Conservation (phyloP, 2,329 filamentous ascomycete species). For the Zopfia rhizophila region DNA sequence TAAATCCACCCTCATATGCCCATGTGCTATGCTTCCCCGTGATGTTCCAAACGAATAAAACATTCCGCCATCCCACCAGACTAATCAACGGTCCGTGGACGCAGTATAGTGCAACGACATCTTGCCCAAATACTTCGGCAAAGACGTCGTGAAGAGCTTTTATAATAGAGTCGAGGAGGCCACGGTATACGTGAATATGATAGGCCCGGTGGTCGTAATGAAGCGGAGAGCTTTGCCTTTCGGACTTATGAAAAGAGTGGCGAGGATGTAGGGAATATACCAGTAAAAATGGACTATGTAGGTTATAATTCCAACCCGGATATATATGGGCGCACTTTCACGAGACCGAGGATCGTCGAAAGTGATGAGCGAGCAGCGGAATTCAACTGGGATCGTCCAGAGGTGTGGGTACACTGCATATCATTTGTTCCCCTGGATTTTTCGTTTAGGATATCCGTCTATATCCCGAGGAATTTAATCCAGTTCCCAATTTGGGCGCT, state of each 20-base stretch:
- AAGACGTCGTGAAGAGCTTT: constrained; percentile 51
- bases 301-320: constrained; percentile 58
- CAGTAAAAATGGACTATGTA: constrained; percentile 42
- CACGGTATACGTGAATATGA: constrained; percentile 55
- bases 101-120: constrained; percentile 60
- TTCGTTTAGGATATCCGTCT: constrained; percentile 1
- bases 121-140: constrained; percentile 59
- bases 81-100: constrained; percentile 47
- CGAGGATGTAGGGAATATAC: neutral
- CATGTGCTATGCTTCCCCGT: constrained; percentile 17
- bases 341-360: constrained; percentile 65
- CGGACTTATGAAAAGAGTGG: neutral
- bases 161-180: constrained; percentile 55
- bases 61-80: constrained; percentile 19
- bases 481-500: neutral
- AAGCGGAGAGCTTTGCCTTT: constrained; percentile 3
- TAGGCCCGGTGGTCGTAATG: constrained; percentile 27
- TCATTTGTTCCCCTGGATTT: constrained; percentile 7
- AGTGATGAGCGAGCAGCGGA: constrained; percentile 67
- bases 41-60: constrained; percentile 18
- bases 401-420: constrained; percentile 53
- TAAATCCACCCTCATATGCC: constrained; percentile 18
- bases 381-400: constrained; percentile 72
- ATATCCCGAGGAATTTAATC: neutral
- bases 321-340: constrained; percentile 56